Base-by-base conservation (phyloP, 176 grass and related monocot species). In the Triticum monococcum region DNA sequence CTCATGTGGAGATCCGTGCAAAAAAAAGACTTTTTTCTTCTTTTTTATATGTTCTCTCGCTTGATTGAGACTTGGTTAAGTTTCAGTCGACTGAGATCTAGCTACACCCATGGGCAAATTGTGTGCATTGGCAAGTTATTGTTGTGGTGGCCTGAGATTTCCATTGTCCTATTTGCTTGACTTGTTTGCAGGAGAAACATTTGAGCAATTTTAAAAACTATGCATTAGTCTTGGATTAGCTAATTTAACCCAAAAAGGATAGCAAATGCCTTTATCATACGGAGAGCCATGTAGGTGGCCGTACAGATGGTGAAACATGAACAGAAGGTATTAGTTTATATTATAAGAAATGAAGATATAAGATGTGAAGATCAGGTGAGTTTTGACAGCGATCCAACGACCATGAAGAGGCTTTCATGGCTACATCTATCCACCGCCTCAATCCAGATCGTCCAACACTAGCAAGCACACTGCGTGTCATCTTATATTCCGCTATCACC, bases 271-370 rank as follows among this genome's bases (percentile, higher is more conserved):
- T n/a, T 75, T 82, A 20, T 16, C 12, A 70, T 87, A 82, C 70
- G 31, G 3, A 7, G 3, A 26, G 31, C 3, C 2, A 3, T 4
- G 1, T 8, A 8, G 2, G 7, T 57, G 64, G 0, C 32, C 79
- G 79, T 87, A 87, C 85, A n/a, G 59, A 59, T 5, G 9, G 50
- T 60, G 71, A 75, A 54, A 75, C 59, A n/a, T 57, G 40, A 77
- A 59, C 86, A 4, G 18, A 38, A 35, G 5, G 10, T 0, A 8
- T 20, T 69, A 4, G 12, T 80, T 43, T 4, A 5, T 3, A 14
- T 45, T 9, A 20, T 9, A 22, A 32, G 78, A 66, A 16, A 46
- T 13, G 64, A 33, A 12, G 66, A 25, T 80, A 12, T 7, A 37
- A 71, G 3, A 9, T 35, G 56, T 1, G 1, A 22, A 17, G 33